Conservation (phyloP, 257 asterid species). For the Jaltomata sinuosa region DNA sequence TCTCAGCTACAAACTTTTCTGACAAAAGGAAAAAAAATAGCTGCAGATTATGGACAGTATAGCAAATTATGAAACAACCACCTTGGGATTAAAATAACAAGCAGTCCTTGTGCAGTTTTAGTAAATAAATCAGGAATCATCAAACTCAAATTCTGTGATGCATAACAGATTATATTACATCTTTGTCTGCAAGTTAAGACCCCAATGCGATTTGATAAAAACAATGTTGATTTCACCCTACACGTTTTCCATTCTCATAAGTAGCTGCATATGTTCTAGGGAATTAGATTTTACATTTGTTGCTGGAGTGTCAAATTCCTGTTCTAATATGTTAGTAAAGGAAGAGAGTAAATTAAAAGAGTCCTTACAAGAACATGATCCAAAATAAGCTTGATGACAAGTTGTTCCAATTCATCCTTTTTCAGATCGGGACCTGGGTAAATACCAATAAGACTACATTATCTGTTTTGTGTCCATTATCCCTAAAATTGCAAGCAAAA, state of each 20-base stretch:
- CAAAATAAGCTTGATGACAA: constrained; percentile 65
- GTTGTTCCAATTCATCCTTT: constrained; percentile 75
- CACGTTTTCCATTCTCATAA: neutral
- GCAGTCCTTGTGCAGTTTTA: neutral
- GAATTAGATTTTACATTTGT: neutral
- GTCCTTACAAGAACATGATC: constrained; percentile 67
- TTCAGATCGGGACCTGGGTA: constrained; percentile 60
- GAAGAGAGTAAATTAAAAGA: neutral
- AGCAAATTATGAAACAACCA: neutral
- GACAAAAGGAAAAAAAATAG: neutral
- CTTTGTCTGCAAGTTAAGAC: neutral
- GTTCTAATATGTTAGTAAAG: neutral
- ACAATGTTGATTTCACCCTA: neutral
- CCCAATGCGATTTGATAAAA: neutral
- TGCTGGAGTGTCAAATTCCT: neutral
- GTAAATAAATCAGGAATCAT: neutral
- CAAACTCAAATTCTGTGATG: neutral
- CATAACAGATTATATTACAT: neutral
- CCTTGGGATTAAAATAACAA: neutral
- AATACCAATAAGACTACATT: constrained; percentile 8
- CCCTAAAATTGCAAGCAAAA: neutral
- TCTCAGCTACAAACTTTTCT: neutral
- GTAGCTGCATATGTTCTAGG: neutral
- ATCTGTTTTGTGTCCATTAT: neutral
- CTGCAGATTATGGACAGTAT: neutral